These are phyloP conservation scores for Aspergillus carbonarius DNA, from an alignment of 2,329 filamentous ascomycete species.

Conservation along the genomic window DNA sequence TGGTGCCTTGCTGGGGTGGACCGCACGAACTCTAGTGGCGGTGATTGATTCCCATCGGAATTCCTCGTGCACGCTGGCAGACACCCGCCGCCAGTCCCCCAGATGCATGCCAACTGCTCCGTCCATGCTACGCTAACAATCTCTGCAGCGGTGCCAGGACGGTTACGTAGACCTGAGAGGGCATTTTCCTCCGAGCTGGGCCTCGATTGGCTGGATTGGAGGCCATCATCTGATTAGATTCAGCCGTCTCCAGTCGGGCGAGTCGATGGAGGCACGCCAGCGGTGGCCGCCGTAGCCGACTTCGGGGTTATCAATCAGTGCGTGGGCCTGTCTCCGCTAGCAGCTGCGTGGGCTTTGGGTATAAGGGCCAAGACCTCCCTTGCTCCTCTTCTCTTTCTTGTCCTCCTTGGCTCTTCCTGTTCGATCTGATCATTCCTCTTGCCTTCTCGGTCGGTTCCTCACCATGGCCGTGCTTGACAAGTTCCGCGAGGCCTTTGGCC, in stretches of 20 bases:
- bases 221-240: neutral
- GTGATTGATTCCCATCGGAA: too few relatives aligned
- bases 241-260: neutral
- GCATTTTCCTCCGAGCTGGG: neutral
- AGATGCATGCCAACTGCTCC: neutral
- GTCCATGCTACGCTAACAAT: neutral
- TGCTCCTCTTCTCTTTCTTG: neutral
- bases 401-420: neutral
- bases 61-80: neutral
- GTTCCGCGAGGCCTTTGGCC: neutral
- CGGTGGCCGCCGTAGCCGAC: neutral
- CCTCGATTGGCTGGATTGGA: neutral
- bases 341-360: neutral
- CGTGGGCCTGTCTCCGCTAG: neutral
- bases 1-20: neutral
- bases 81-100: neutral
- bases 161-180: neutral
- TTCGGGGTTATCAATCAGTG: neutral
- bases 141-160: neutral
- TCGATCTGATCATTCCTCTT: neutral
- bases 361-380: neutral
- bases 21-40: neutral
- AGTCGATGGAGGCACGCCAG: neutral
- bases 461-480: neutral
- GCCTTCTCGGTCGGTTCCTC: neutral